Conservation (phyloP, 805 yeast species). For the Sugiyamaella marilandica region DNA sequence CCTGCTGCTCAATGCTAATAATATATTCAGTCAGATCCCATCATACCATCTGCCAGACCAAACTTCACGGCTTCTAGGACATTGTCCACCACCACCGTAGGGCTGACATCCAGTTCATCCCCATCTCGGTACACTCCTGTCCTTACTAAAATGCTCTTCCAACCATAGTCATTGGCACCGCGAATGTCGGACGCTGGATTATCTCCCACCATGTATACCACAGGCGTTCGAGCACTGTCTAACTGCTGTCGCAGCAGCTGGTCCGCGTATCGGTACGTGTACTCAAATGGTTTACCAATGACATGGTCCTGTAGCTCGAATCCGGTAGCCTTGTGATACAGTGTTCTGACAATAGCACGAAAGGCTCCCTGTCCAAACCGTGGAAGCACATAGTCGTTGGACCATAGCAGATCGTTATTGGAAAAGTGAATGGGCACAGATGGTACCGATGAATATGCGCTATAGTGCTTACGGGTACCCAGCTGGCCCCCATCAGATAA, state of each 20-base stretch:
- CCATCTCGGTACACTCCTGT: slow-evolving; percentile 82
- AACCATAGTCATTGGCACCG: slow-evolving; percentile 84
- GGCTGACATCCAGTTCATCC: slow-evolving; percentile 38
- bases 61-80: slow-evolving; percentile 48
- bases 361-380: slow-evolving; percentile 92
- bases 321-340: slow-evolving; percentile 53
- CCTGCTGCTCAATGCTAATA: too few species aligned
- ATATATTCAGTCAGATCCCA: too few species aligned
- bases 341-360: slow-evolving; percentile 53
- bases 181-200: slow-evolving; percentile 89
- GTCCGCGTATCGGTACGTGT: slow-evolving; percentile 82
- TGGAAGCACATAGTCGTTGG: slow-evolving; percentile 71
- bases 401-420: slow-evolving; percentile 82
- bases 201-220: slow-evolving; percentile 92
- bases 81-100: slow-evolving; percentile 47
- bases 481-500: slow-evolving; percentile 57
- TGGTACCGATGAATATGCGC: slow-evolving; percentile 38
- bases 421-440: slow-evolving; percentile 69
- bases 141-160: slow-evolving; percentile 79
- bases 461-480: slow-evolving; percentile 50
- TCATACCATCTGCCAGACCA: slow-evolving; percentile 12
- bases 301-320: slow-evolving; percentile 51
- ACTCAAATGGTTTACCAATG: slow-evolving; percentile 75
- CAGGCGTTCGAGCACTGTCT: neutral
- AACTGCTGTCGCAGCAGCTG: slow-evolving; percentile 52